Percentiles rank a stretch among this genome's conserved stretches.
Conservation (phyloP, 1,139 yeast genomes). For the Candida freyschussii region DNA sequence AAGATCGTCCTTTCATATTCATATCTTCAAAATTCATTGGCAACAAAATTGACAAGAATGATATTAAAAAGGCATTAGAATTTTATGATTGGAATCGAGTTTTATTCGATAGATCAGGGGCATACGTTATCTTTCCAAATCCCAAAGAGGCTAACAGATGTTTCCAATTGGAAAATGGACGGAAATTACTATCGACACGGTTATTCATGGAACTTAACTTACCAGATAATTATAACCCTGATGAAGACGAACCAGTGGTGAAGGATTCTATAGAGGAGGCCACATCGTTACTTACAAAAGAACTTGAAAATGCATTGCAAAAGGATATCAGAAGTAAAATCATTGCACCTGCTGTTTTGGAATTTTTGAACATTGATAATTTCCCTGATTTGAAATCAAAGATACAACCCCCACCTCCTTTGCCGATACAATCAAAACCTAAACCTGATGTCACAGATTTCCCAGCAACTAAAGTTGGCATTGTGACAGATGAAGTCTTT, state of each 20-base stretch:
- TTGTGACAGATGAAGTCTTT: constrained; percentile 16
- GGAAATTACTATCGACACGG: constrained; percentile 42
- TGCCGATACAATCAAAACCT: not conserved
- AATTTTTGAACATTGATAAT: constrained; percentile 53
- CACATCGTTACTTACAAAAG: constrained; percentile 51
- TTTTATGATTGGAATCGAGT: constrained; percentile 62
- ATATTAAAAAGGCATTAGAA: constrained; percentile 46
- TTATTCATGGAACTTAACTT: constrained; percentile 6
- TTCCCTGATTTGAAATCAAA: constrained; percentile 52
- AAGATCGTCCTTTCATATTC: constrained; percentile 51
- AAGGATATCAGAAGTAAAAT: constrained; percentile 75
- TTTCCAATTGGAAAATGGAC: constrained; percentile 62
- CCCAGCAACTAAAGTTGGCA: no score
- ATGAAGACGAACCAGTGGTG: constrained; percentile 1
- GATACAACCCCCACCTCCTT: constrained; percentile 16
- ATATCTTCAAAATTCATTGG: constrained; percentile 53
- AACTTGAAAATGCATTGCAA: constrained; percentile 56
- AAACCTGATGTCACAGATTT: no score
- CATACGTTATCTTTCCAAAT: constrained; percentile 65
- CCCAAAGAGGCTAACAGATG: constrained; percentile 63
- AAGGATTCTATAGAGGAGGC: constrained; percentile 49
- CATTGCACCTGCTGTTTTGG: constrained; percentile 66
- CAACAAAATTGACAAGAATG: constrained; percentile 46
- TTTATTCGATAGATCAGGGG: constrained; percentile 58
- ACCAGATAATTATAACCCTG: constrained; percentile 5